Evolutionary conservation across 805 yeast genomes (phyloP).

Genomic region (Candida parachauliodes): DNA sequence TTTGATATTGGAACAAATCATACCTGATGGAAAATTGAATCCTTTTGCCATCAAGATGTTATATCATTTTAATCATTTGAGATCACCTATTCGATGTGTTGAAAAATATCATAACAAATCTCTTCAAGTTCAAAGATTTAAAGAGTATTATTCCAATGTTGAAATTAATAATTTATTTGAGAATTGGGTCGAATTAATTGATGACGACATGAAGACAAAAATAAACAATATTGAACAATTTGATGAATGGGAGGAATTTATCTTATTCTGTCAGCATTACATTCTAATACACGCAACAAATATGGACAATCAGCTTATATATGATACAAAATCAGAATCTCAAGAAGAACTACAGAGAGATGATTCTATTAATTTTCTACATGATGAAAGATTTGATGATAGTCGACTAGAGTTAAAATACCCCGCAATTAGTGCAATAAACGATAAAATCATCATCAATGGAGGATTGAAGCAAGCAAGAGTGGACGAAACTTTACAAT

Average conservation of each 20-base stretch:
- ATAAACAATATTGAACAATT: conserved; percentile 60
- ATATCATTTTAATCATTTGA: conserved; percentile 59
- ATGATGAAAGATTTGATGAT: conserved; percentile 8
- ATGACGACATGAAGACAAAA: conserved; percentile 30
- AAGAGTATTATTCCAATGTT: conserved; percentile 43
- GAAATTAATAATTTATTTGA: conserved; percentile 54
- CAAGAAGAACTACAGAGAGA: conserved; percentile 4
- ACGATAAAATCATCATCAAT: conserved; percentile 23
- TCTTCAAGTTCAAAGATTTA: conserved; percentile 51
- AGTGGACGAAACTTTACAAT: conserved; percentile 12
- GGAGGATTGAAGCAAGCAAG: conserved; percentile 42
- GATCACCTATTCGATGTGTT: conserved; percentile 69
- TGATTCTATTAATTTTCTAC: neutral
- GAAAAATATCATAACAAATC: conserved; percentile 47
- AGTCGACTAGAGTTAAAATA: conserved; percentile 35
- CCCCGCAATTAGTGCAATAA: conserved; percentile 28
- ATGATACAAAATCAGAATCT: conserved; percentile 7
- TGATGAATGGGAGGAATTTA: conserved; percentile 84
- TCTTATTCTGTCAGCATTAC: conserved; percentile 73
- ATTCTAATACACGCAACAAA: conserved; percentile 63
- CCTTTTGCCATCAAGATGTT: conserved; percentile 76
- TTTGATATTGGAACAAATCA: conserved; percentile 63
- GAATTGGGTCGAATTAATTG: conserved; percentile 51
- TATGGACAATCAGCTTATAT: conserved; percentile 14
- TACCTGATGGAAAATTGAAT: conserved; percentile 60